Evolutionary conservation across 2,329 filamentous ascomycete genomes (phyloP).

Genomic region (Salinomyces thailandicus): DNA sequence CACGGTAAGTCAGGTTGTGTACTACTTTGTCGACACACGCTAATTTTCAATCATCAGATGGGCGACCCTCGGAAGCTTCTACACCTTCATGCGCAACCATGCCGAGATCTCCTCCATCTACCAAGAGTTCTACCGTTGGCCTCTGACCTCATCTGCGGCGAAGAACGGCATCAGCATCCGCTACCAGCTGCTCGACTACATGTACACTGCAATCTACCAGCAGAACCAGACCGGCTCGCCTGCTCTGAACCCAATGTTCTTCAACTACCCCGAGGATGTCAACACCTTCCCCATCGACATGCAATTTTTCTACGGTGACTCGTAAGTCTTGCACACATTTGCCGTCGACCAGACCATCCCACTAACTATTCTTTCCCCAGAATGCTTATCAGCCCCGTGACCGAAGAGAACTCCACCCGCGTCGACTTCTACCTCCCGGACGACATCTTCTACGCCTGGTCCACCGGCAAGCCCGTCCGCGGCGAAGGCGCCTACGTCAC

Average conservation of each 20-base stretch:
- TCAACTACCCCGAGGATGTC: conserved; percentile 51
- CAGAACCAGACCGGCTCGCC: conserved; percentile 53
- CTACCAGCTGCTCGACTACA: conserved; percentile 64
- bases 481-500: conserved; percentile 37
- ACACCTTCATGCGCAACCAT: conserved; percentile 67
- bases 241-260: conserved; percentile 59
- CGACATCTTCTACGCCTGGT: conserved; percentile 51
- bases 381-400: conserved; percentile 47
- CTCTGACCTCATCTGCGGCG: conserved; percentile 50
- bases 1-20: too few relatives aligned
- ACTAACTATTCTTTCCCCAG: conserved; percentile 13
- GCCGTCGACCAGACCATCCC: not conserved
- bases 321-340: not conserved
- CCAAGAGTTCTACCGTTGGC: conserved; percentile 67
- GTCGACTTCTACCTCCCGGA: conserved; percentile 47
- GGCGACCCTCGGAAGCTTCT: conserved; percentile 61
- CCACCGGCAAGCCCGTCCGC: conserved; percentile 37
- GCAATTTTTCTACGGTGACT: conserved; percentile 50
- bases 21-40: too few relatives aligned
- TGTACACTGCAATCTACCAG: conserved; percentile 59
- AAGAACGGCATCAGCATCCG: conserved; percentile 58
- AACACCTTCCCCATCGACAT: conserved; percentile 43
- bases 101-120: conserved; percentile 41
- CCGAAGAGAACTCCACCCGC: conserved; percentile 40
- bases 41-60: too few relatives aligned